phyloP scores from a whole-genome alignment of 2,329 filamentous ascomycete species.

The Pseudogymnoascus sp. region DNA sequence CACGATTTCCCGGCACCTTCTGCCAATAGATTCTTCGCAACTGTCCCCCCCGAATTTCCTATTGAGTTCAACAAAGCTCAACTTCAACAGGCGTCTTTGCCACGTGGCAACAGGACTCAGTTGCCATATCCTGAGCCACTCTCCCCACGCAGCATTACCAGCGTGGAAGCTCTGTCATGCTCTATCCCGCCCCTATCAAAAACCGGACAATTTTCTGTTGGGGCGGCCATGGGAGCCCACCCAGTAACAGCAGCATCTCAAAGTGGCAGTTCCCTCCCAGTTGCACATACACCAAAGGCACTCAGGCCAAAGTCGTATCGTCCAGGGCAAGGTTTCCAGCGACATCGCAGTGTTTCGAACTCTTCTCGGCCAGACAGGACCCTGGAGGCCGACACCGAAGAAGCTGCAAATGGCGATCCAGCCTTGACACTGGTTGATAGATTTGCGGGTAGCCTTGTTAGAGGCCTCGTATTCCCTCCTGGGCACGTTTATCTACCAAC shows the following conservation, averaged over 20 bases:
- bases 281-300: constrained; percentile 51
- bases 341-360: constrained; percentile 81
- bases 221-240: constrained; percentile 44
- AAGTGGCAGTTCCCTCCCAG: constrained; percentile 39
- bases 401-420: neutral
- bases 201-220: constrained; percentile 36
- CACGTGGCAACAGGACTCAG: neutral
- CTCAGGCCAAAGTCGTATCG: constrained; percentile 50
- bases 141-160: constrained; percentile 51
- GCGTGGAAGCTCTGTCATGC: constrained; percentile 55
- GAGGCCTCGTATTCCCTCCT: constrained; percentile 77
- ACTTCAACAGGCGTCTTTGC: neutral
- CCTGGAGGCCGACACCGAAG: constrained; percentile 23
- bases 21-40: neutral
- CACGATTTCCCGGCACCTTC: constrained; percentile 1
- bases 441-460: constrained; percentile 75
- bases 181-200: constrained; percentile 50
- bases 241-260: constrained; percentile 46
- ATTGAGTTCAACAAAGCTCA: constrained; percentile 1
- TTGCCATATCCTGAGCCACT: constrained; percentile 23
- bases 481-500: constrained; percentile 72
- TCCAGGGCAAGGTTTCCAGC: constrained; percentile 59
- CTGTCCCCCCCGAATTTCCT: neutral
- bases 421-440: neutral
- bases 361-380: constrained; percentile 39